These are phyloP conservation scores for Diaporthe velutina DNA, from an alignment of 2,329 filamentous ascomycete species.

Conservation along the genomic window DNA sequence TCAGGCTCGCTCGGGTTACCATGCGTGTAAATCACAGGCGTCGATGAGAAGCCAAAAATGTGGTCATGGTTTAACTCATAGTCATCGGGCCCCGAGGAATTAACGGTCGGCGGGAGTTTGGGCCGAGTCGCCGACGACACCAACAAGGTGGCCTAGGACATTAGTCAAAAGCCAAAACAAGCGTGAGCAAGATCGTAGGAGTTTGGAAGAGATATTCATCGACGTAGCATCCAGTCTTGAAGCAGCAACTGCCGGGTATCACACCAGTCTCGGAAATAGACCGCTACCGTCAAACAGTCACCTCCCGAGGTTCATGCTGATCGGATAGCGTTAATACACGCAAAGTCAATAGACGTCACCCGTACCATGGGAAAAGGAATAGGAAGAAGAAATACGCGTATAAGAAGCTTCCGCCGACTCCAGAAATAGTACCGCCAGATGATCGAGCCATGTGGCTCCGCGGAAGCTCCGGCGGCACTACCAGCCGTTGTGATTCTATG, in stretches of 20 bases:
- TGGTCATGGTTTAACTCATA: not conserved
- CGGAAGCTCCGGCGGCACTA: not conserved
- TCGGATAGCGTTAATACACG: constrained; percentile 11
- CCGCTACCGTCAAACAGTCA: not conserved
- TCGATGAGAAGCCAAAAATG: not conserved
- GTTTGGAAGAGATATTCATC: not conserved
- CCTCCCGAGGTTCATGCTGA: not conserved
- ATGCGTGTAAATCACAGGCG: not conserved
- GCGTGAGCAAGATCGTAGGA: not conserved
- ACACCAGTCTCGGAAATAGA: not conserved
- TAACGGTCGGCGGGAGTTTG: not conserved
- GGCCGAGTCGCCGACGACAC: constrained; percentile 7
- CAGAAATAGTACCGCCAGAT: constrained; percentile 4
- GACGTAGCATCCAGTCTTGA: not conserved
- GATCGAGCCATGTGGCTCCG: not conserved
- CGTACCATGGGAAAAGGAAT: not conserved
- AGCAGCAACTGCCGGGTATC: not conserved
- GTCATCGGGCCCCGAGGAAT: not conserved
- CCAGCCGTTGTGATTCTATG: not conserved
- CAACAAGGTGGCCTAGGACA: not conserved
- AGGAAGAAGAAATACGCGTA: not conserved
- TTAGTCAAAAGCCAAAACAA: constrained; percentile 3
- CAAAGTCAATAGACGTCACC: not conserved
- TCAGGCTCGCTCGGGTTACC: not conserved
- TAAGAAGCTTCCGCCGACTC: constrained; percentile 4